phyloP scores from a whole-genome alignment of 2,329 filamentous ascomycete genomes.

The Sporothrix inflata region DNA sequence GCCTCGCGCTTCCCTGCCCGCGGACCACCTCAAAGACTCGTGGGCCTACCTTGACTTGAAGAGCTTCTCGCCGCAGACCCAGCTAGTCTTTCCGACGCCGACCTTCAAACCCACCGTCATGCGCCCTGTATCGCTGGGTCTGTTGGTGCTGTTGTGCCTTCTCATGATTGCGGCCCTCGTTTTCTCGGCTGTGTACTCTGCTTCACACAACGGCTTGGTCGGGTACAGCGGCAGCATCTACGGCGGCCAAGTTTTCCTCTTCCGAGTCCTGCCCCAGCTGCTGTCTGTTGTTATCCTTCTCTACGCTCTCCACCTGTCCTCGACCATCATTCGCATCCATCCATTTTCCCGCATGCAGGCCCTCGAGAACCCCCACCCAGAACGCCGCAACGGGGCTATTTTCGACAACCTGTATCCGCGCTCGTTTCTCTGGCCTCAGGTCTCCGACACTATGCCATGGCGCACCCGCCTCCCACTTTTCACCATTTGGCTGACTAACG shows the following conservation, averaged over 20 bases:
- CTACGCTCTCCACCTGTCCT: slow-evolving; percentile 75
- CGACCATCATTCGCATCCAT: slow-evolving; percentile 72
- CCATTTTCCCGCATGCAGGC: slow-evolving; percentile 80
- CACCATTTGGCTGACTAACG: slow-evolving; percentile 75
- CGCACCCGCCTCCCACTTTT: slow-evolving; percentile 68
- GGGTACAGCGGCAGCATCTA: slow-evolving; percentile 68
- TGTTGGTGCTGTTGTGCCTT: slow-evolving; percentile 64
- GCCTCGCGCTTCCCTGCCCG: slow-evolving; percentile 19
- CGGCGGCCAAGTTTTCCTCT: slow-evolving; percentile 78
- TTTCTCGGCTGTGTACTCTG: slow-evolving; percentile 72
- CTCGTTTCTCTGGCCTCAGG: slow-evolving; percentile 64
- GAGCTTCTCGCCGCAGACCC: slow-evolving; percentile 22
- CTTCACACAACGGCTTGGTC: slow-evolving; percentile 65
- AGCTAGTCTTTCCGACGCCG: slow-evolving; percentile 46
- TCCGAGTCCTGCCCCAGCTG: slow-evolving; percentile 81
- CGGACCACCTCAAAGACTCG: slow-evolving; percentile 27
- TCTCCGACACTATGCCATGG: slow-evolving; percentile 61
- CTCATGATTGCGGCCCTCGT: slow-evolving; percentile 74
- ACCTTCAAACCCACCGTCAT: slow-evolving; percentile 74
- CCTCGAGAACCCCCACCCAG: slow-evolving; percentile 49
- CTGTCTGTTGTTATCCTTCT: slow-evolving; percentile 72
- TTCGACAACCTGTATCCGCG: slow-evolving; percentile 71
- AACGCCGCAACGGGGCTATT: slow-evolving; percentile 64
- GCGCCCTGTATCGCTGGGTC: slow-evolving; percentile 64
- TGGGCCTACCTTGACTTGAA: slow-evolving; percentile 30